Base-by-base conservation (phyloP, 148 eudicot genomes). In the Vaccinium corymbosum region DNA sequence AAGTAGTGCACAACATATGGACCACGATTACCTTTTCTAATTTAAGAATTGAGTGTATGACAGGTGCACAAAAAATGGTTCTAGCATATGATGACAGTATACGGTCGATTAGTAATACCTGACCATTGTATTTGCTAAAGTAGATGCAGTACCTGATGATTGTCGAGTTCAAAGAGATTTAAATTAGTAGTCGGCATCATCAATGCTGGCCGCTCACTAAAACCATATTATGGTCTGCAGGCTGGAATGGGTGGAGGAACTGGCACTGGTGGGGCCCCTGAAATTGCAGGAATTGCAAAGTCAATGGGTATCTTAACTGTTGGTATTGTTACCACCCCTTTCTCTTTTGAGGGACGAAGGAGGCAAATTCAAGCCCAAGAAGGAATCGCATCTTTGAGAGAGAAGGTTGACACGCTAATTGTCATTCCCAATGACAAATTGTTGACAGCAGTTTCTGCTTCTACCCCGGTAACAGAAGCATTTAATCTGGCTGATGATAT, bases 231-330 rank as follows among this genome's bases (percentile, higher is more conserved):
- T 83, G 71, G 82, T 76, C n/a, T 87, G 85, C 94, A 97, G 98
- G 99, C 98, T 81, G 99, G 99, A 72, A 97, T 97, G 99, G 99
- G 99, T 87, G 99, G 99, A 84, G 99, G 99, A 75, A 97, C 99
- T 29, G 99, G 99, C 57, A 95, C 99, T 52, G 99, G 99, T 84
- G 99, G 91, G n/a, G 98, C 98, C 56, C 99, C 99, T 50, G 85
- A 95, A 80, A 94, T 97, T 81, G 99, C 99, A 79, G 96, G 96
- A 75, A 80, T 94, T 86, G 96, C 99, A 85, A 97, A 97, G 87
- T 86, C 97, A 64, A 92, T 95, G 98, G 99, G 99, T 22, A 91
- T 95, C 83, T 92, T 97, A 89, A 97, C 99, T n/a, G 99, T 97
- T 84, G 99, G 99, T 80, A 97, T 97, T 82, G 99, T 97, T 42